Conservation (phyloP, 2,329 filamentous ascomycete species). For the Cladosporium sp. region DNA sequence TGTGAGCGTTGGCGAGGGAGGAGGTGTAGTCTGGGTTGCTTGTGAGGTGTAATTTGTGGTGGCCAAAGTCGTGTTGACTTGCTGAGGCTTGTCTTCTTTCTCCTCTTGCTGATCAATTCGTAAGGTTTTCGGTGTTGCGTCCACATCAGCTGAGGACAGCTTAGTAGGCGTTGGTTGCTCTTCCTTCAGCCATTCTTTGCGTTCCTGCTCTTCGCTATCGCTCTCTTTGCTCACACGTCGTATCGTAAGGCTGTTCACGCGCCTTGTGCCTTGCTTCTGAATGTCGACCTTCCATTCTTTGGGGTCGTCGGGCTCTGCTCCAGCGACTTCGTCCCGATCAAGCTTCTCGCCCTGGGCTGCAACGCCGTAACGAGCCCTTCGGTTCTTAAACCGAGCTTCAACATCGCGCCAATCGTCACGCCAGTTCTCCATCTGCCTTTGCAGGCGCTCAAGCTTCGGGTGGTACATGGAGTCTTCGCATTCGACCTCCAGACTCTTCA, state of each 20-base stretch:
- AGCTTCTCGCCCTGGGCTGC: conserved; percentile 2
- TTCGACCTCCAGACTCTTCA: conserved; percentile 35
- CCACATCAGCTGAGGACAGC: background rate
- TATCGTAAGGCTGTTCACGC: conserved; percentile 26
- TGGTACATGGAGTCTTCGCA: conserved; percentile 19
- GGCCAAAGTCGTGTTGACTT: background rate
- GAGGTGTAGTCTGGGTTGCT: conserved; percentile 12
- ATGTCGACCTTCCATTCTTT: conserved; percentile 25
- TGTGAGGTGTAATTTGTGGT: conserved; percentile 5
- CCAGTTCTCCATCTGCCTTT: conserved; percentile 32
- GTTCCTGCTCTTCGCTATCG: conserved; percentile 6
- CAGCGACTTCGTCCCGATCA: conserved; percentile 1
- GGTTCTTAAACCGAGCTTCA: conserved; percentile 27
- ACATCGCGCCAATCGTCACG: conserved; percentile 34
- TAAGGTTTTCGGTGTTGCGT: background rate
- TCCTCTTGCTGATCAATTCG: background rate
- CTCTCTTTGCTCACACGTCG: conserved; percentile 19
- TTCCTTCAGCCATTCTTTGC: background rate
- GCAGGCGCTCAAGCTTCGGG: conserved; percentile 16
- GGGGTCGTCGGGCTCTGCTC: conserved; percentile 14
- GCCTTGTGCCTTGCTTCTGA: conserved; percentile 19
- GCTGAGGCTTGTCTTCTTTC: background rate
- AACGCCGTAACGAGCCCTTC: conserved; percentile 29
- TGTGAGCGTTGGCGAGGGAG: conserved; percentile 6
- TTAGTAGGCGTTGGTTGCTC: conserved; percentile 2